Evolutionary conservation across 1,284 basidiomycete genomes (phyloP), one percentile per base, ranked within the genome.

Genomic region (Cutaneotrichosporon cavernicola): DNA sequence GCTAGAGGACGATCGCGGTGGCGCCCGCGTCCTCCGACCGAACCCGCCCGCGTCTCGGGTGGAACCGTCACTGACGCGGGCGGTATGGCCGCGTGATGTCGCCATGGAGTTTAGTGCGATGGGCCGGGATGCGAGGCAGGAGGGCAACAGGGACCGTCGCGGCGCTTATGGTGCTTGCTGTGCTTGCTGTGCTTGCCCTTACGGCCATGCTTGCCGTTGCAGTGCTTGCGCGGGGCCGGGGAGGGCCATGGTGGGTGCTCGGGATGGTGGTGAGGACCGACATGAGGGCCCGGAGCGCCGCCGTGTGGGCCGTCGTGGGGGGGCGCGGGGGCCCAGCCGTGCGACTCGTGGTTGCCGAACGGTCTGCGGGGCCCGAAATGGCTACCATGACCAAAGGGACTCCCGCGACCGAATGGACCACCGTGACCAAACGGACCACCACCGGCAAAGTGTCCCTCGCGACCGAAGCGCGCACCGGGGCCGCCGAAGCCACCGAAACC

Each of bases 11-110:
- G 22, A 49, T 49, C n/a, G 47, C 47, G 47, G 47, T 49, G 47
- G 47, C 47, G 47, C 22, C 47, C 47, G 47, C 47, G 47, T 49
- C 47, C 47, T 49, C 47, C 47, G 47, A 49, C 47, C 47, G 47
- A 49, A 49, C 47, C 47, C 47, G 47, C 47, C 47, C 22, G n/a
- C 47, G 47, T 49, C 47, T 49, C 47, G 47, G 47, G 49, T 50
- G 49, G 49, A 30, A 50, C 22, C 49, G 49, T 50, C 49, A 26
- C 22, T 14, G 49, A 50, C 49, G 49, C 49, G 49, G 22, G 49
- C 26, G 49, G 49, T 22, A 13, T 49, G 47, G 47, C 22, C 47
- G 47, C 47, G 8, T 50, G 22, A 5, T 14, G 26, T 50, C 49
- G 49, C 49, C 49, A 50, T 22, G 13, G 18, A 46, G 49, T 11